These are phyloP conservation scores for Mycosarcoma maydis DNA, from an alignment of 1,284 basidiomycete genomes.

Conservation along the genomic window DNA sequence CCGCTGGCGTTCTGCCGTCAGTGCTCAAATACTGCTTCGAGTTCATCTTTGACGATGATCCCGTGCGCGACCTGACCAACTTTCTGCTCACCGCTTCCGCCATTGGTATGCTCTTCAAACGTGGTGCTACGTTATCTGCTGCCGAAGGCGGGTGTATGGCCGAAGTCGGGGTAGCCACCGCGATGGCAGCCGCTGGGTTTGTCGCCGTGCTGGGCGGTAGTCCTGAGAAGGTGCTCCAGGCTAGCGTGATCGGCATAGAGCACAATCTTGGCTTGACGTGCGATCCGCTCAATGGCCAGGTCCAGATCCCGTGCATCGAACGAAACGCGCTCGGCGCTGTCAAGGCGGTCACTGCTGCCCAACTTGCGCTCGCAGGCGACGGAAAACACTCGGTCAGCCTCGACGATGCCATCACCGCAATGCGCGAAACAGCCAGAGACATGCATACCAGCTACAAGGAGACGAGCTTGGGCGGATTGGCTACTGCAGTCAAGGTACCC, in stretches of 20 bases:
- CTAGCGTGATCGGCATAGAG: constrained; percentile 90
- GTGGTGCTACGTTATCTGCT: constrained; percentile 93
- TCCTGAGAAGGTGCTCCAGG: constrained; percentile 72
- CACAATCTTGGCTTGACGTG: constrained; percentile 63
- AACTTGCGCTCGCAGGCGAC: constrained; percentile 84
- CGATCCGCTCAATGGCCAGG: constrained; percentile 73
- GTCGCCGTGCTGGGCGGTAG: constrained; percentile 76
- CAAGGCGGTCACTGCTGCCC: constrained; percentile 75
- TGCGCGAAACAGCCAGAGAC: constrained; percentile 82
- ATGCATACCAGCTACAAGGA: constrained; percentile 69
- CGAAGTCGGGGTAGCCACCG: constrained; percentile 76
- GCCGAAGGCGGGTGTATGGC: constrained; percentile 75
- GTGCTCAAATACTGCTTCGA: constrained; percentile 85
- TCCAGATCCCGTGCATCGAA: constrained; percentile 87
- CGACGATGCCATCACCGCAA: constrained; percentile 95
- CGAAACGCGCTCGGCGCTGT: constrained; percentile 81
- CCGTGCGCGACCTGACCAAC: constrained; percentile 83
- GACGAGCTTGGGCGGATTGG: constrained; percentile 54
- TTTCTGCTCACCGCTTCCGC: constrained; percentile 85
- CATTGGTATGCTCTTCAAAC: constrained; percentile 95
- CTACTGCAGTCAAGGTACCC: constrained; percentile 58
- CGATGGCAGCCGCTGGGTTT: constrained; percentile 91
- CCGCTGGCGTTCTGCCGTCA: constrained; percentile 85
- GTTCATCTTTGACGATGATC: constrained; percentile 78
- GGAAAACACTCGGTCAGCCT: constrained; percentile 86